These are phyloP conservation scores for Inosperma sp. DNA, from an alignment of 768 basidiomycete species.

Conservation along the genomic window DNA sequence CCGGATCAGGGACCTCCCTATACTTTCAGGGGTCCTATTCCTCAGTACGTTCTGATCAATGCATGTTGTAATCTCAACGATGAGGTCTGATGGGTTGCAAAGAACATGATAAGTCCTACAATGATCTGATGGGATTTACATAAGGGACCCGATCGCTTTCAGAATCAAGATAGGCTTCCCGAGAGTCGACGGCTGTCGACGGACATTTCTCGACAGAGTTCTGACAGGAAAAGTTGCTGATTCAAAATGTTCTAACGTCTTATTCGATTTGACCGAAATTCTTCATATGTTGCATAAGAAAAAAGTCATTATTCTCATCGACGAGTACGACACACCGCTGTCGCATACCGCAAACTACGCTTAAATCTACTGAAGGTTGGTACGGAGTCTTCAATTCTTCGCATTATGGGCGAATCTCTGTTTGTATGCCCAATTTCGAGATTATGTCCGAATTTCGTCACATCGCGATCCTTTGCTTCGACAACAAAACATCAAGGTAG, in stretches of 20 bases:
- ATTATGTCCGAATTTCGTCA: too few relatives aligned
- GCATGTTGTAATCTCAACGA: too few relatives aligned
- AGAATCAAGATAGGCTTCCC: background rate
- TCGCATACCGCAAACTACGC: background rate
- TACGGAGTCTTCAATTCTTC: too few relatives aligned
- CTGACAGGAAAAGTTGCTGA: background rate
- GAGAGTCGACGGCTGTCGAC: background rate
- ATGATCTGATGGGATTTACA: background rate
- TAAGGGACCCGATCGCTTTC: background rate
- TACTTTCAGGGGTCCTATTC: too few relatives aligned
- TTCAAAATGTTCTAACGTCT: background rate
- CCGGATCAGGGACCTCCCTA: too few relatives aligned
- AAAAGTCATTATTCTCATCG: constrained; percentile 1
- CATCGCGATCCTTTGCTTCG: too few relatives aligned
- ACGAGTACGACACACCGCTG: background rate
- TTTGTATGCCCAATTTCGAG: too few relatives aligned
- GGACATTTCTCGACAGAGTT: background rate
- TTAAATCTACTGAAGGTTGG: background rate
- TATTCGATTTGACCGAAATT: background rate
- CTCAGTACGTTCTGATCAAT: background rate
- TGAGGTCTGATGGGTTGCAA: constrained; percentile 1
- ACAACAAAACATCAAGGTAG: too few relatives aligned
- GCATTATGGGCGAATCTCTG: too few relatives aligned
- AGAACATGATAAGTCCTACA: background rate
- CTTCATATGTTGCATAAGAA: background rate